These are phyloP conservation scores for Penicillium digitatum DNA, from an alignment of 2,329 filamentous ascomycete species.

Conservation along the genomic window DNA sequence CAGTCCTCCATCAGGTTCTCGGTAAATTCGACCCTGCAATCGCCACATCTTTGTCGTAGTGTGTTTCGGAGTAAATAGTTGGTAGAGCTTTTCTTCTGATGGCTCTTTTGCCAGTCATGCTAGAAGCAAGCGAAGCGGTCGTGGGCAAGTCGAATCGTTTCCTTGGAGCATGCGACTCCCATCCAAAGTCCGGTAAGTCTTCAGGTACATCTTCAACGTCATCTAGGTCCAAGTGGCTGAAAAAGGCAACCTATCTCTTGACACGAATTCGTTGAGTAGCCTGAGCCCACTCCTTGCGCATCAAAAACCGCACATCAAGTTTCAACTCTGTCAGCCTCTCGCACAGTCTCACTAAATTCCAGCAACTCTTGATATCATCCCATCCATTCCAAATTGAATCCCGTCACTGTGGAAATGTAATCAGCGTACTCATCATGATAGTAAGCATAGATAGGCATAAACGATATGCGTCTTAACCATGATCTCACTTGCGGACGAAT, in stretches of 20 bases:
- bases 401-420: neutral
- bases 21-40: neutral
- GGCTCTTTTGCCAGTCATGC: neutral
- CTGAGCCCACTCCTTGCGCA: slow-evolving; percentile 2
- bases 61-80: neutral
- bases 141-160: slow-evolving; percentile 4
- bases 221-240: neutral
- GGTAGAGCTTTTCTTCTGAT: slow-evolving; percentile 1
- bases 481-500: slow-evolving; percentile 19
- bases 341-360: slow-evolving; percentile 6
- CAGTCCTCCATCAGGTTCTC: neutral
- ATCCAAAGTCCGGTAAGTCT: neutral
- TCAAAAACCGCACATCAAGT: slow-evolving; percentile 1
- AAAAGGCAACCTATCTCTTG: neutral
- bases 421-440: neutral
- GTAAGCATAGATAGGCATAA: slow-evolving; percentile 8
- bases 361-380: slow-evolving; percentile 3
- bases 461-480: slow-evolving; percentile 11
- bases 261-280: slow-evolving; percentile 3
- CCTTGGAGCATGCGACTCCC: neutral
- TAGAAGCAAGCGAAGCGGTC: slow-evolving; percentile 1
- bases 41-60: neutral
- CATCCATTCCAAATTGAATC: slow-evolving; percentile 1
- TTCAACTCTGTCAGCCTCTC: slow-evolving; percentile 6
- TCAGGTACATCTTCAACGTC: neutral